These are phyloP conservation scores for Grammothele lineata DNA, from an alignment of 768 basidiomycete genomes.

Conservation along the genomic window DNA sequence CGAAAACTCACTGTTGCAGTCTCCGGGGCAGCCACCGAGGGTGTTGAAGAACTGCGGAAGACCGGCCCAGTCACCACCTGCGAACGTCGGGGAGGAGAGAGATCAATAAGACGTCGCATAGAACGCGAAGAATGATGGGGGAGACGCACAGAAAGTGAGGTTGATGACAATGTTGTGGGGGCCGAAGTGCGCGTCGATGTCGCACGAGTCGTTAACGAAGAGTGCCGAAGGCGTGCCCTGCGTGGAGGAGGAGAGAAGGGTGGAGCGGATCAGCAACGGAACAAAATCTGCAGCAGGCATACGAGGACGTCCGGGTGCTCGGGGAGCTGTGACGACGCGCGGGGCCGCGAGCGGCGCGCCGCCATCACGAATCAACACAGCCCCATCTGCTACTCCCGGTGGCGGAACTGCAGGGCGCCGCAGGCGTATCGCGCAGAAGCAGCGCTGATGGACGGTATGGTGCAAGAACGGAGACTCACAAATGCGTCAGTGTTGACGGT, in stretches of 20 bases:
- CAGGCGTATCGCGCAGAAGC: no score
- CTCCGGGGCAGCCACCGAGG: constrained; percentile 47
- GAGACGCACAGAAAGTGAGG: constrained; percentile 57
- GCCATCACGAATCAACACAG: neutral
- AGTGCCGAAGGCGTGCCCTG: constrained; percentile 57
- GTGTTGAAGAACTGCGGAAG: constrained; percentile 31
- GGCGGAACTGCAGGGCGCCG: no score
- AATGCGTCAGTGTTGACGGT: constrained; percentile 47
- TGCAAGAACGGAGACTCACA: constrained; percentile 31
- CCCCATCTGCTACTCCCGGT: no score
- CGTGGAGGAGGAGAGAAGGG: neutral
- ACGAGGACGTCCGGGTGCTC: no score
- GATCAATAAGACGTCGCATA: neutral
- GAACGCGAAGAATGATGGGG: neutral
- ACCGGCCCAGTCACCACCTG: constrained; percentile 62
- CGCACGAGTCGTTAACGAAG: constrained; percentile 58
- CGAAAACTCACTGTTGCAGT: constrained; percentile 42
- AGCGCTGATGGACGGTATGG: no score
- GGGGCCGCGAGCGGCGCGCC: no score
- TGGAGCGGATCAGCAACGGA: neutral
- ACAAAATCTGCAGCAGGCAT: neutral
- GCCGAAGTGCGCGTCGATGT: constrained; percentile 50
- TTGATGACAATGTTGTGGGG: constrained; percentile 65
- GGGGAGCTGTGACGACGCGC: no score
- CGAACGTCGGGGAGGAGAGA: neutral